Conservation (phyloP, 805 yeast genomes). For the Yarrowia phangngaensis region DNA sequence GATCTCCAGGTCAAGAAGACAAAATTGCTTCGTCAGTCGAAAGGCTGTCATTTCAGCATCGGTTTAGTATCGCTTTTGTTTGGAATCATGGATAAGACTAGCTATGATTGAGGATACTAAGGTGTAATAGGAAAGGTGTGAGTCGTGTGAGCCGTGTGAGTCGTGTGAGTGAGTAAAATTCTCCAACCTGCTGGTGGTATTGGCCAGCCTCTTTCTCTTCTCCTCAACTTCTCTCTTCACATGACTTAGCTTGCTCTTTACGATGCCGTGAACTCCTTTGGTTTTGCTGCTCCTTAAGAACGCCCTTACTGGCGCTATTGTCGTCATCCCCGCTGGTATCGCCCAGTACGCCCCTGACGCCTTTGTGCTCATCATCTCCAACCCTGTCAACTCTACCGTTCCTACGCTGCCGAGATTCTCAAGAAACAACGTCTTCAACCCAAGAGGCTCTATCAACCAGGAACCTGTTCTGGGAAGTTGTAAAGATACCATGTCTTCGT, state of each 20-base stretch:
- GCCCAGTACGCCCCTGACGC: conserved; percentile 85
- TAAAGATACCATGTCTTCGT: no score
- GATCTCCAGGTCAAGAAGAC: no score
- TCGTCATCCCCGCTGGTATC: conserved; percentile 95
- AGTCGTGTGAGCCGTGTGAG: no score
- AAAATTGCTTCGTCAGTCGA: no score
- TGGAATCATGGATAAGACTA: no score
- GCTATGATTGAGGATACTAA: no score
- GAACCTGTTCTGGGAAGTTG: no score
- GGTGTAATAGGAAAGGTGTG: no score
- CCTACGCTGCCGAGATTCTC: conserved; percentile 91
- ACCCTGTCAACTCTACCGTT: conserved; percentile 96
- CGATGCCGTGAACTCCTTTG: conserved; percentile 89
- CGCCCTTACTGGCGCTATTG: conserved; percentile 70
- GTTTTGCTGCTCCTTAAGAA: conserved; percentile 83
- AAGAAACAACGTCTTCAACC: conserved; percentile 86
- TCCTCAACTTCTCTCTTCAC: conserved; percentile 81
- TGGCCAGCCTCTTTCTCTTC: conserved; percentile 82
- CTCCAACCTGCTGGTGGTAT: conserved; percentile 98
- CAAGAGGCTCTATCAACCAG: no score
- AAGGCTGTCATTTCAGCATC: no score
- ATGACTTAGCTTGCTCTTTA: conserved; percentile 81
- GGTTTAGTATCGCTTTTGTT: no score
- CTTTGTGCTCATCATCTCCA: conserved; percentile 74
- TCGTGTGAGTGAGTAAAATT: no score